phyloP scores from a whole-genome alignment of 306 rosid species.

The Ziziphus jujuba region DNA sequence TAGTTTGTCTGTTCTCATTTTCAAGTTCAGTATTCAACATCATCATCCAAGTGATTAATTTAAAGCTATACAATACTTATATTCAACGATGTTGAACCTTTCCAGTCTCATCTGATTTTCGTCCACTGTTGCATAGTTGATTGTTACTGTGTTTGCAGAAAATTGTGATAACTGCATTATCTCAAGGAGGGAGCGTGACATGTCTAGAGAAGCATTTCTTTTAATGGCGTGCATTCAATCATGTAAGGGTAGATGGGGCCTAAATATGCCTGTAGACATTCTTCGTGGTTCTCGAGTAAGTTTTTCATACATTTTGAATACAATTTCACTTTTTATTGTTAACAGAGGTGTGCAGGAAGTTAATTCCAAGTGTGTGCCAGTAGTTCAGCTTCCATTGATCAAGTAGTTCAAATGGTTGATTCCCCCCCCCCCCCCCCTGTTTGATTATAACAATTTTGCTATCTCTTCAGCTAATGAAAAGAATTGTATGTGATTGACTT shows the following conservation, averaged over 20 bases:
- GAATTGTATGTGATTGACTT: not conserved
- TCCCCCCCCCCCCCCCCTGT: too few relatives aligned
- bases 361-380: not conserved
- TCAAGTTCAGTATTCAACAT: too few relatives aligned
- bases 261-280: slow-evolving; percentile 81
- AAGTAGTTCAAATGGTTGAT: not conserved
- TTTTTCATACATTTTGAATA: slow-evolving; percentile 13
- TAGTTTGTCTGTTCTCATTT: slow-evolving; percentile 18
- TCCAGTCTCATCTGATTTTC: not conserved
- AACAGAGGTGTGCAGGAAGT: not conserved
- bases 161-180: slow-evolving; percentile 82
- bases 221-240: slow-evolving; percentile 84
- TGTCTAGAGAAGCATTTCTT: slow-evolving; percentile 89
- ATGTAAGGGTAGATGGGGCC: slow-evolving; percentile 68
- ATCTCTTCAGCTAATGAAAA: too few relatives aligned
- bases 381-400: not conserved
- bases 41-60: too few relatives aligned
- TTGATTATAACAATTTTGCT: too few relatives aligned
- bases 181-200: slow-evolving; percentile 63
- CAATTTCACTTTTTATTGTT: not conserved
- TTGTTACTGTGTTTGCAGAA: slow-evolving; percentile 44
- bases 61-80: not conserved
- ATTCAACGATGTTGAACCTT: not conserved
- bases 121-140: slow-evolving; percentile 13
- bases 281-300: slow-evolving; percentile 92